Evolutionary conservation across 2,329 filamentous ascomycete genomes (phyloP), one percentile per base, ranked within the genome.

Genomic region (Fusarium napiforme): DNA sequence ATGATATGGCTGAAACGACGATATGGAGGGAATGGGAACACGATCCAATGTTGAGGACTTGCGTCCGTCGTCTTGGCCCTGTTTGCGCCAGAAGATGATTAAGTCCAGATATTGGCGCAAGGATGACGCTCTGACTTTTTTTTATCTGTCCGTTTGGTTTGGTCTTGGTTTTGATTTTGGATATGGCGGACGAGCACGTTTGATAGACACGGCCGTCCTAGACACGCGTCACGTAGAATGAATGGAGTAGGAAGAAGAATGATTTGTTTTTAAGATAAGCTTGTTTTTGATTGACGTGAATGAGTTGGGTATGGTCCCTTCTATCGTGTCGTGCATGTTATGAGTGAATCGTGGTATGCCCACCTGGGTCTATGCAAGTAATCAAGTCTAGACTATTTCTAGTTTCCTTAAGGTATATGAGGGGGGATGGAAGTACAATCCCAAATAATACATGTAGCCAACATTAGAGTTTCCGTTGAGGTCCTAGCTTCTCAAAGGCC

Each of bases 401-500:
- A 53, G n/a, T 34, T 46, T 49, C 49, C 59, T 40, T 47, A 45
- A n/a, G 19, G 40, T 30, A 34, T 32, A 45, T 32, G 37, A 14
- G 8, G 45, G 30, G 28, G 16, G 9, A 21, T 21, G 19, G 14
- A 14, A 8, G 26, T 21, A 11, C n/a, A 47, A 30, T 30, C 19
- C 19, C 12, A 47, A 42, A 28, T 21, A 40, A 21, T 36, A 43
- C 45, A 26, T 26, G 21, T 64, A 60, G 36, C n/a, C 12, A 40
- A 32, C 37, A 21, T 63, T 43, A 78, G 21, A 74, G 67, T 43
- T 57, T 74, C 36, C 60, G 69, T 32, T 61, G 65, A 15, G 60
- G 61, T 30, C 71, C 75, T 11, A 83, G 69, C 59, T 78, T 78
- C 77, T 88, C 85, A 79, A 85, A 85, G 10, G 96, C 95, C 78